Evolutionary conservation across 441 rosid genomes (phyloP), one percentile per base, ranked within the genome.

Genomic region (Mallotus repandus): DNA sequence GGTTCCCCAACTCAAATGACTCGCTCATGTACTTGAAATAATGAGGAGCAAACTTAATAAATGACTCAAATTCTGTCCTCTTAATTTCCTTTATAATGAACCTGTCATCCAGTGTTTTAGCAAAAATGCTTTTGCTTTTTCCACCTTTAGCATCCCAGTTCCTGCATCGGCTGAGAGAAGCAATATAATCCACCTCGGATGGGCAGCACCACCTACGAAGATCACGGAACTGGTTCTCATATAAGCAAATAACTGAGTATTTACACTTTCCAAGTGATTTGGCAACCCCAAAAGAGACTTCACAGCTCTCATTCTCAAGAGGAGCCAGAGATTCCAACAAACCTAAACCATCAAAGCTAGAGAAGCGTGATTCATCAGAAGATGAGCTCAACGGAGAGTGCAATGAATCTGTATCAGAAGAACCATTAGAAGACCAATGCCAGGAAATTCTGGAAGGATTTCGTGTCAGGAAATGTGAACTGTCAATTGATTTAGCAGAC

Each of bases 61-160:
- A 96, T 15, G 99, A 96, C 68, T 91, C 96, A 45, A 85, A 91
- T 77, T 96, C 99, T 9, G 97, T 89, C 88, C 87, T 96, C 87
- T 89, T 89, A 76, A 96, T 91, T 85, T 96, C 98, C 88, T 96
- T 96, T 46, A 96, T 88, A 60, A 96, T 96, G 80, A 92, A 88
- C 84, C 97, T 81, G 76, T 87, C 88, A 82, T 96, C 99, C 68
- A 90, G 77, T 57, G 98, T 96, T 84, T 93, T 96, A 18, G 98
- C 96, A 15, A 96, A 96, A 66, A 90, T 75, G 3, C 92, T 86
- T 73, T 89, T 93, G 86, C 98, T 96, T 85, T 96, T 96, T 71
- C 99, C 99, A 76, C 99, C 98, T 72, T 96, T 88, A 49, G 99
- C 99, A 88, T 92, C 96, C 99, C 99, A 96, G 48, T 84, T 86